Evolutionary conservation across 2,329 filamentous ascomycete species (phyloP), one percentile per base, ranked within the genome.

Genomic region (Aspergillus alliaceus): DNA sequence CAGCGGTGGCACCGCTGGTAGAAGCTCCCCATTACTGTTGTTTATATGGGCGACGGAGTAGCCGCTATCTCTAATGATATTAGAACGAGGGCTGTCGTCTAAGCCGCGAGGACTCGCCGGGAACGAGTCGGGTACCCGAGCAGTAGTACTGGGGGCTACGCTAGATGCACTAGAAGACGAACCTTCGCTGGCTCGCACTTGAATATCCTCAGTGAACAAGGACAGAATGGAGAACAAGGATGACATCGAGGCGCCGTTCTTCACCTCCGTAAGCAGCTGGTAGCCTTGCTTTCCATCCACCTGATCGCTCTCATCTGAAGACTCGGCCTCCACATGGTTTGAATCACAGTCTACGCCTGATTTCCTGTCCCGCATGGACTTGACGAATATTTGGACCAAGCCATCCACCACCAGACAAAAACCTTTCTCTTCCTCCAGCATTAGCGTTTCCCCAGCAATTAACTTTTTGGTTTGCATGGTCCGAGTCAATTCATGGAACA

Each of bases 381-480:
- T 98, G 73, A 99, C 95, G 72, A 98, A 99, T 54, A 99, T 98
- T 73, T 99, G 92, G 1, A 99, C 93, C 27, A 96, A 76, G 2
- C 95, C 95, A 75, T 99, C 95, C 3, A 99, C 96, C 5, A 99
- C 95, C 56, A 99, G 83, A 72, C 95, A 99, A 69, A 99, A 99
- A 0, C 95, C 95, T 68, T 99, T 96, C 69, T 99, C 95, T 72
- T 99, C 95, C 75, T 99, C 95, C 31, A 99, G 80, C 63, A 97
- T 87, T 66, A 99, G 81, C 0, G 95, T 99, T 75, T 99, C 95
- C 29, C 95, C 95, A 5, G 95, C 93, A 68, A 98, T 96, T 50
- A 99, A 82, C 75, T 97, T 97, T 66, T 91, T 84, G 20, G 96
- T 99, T 78, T 99, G 95, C 95, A 99, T 99, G 58, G 93, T 97